Evolutionary conservation across 1,284 basidiomycete species (phyloP), one percentile per base, ranked within the genome.

Genomic region (Peniophora sp.): DNA sequence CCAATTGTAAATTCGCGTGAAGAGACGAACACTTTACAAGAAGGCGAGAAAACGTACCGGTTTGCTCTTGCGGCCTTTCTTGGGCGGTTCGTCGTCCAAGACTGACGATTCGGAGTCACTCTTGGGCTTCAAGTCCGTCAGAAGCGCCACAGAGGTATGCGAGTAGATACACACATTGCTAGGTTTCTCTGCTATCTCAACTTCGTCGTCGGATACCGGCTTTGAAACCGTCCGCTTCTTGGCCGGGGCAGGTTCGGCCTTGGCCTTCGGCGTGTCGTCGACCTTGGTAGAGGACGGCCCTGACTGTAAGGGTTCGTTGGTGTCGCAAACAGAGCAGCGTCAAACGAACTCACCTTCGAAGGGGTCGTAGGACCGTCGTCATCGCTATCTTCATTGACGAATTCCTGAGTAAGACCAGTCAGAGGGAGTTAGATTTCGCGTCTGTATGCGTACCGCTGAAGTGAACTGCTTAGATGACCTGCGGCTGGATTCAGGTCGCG

Each of bases 41-140:
- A n/a, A 5, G 6, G 22, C 41, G 44, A 10, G 2, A 3, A 1
- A 47, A 35, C 16, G 23, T 38, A 32, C 14, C 14, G n/a, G 39
- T 45, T 43, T 50, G 47, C 0, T 43, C 35, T 39, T 69, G 41
- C 61, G 58, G 48, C 62, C 70, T 53, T 59, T 65, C 56, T 75
- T 75, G 1, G 73, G 75, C 9, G 75, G 71, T 39, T 80, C 79
- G 52, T 85, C 81, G 32, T 77, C 66, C 11, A 85, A 68, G 3
- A 76, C 75, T 3, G 82, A 83, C 47, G 82, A 57, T 50, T 84
- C 82, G 2, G 82, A 80, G 38, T 79, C 82, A 60, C 76, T 78
- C 64, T 77, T 68, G 65, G 2, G 10, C 17, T 3, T 27, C 20
- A n/a, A 47, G 22, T 11, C 39, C 14, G 24, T 55, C 16, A 49